These are phyloP conservation scores for Wallemia hederae DNA, from an alignment of 1,284 basidiomycete genomes.

Conservation along the genomic window DNA sequence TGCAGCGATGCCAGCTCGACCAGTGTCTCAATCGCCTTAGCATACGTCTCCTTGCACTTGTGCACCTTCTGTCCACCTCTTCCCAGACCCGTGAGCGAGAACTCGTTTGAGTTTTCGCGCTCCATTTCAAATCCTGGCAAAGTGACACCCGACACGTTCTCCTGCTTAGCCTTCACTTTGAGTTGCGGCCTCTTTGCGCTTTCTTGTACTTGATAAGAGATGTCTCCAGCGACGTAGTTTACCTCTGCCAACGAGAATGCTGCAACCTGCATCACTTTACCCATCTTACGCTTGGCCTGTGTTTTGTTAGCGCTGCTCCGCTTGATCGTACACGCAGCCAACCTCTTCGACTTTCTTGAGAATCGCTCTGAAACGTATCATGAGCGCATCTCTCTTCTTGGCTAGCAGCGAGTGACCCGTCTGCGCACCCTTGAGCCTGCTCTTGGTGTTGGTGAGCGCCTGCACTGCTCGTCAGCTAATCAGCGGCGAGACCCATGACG, in stretches of 20 bases:
- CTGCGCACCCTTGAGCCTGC: conserved; percentile 79
- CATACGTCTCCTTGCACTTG: conserved; percentile 76
- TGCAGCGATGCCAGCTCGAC: conserved; percentile 81
- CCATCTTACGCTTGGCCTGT: conserved; percentile 96
- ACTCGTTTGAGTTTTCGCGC: conserved; percentile 54
- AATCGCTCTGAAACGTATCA: conserved; percentile 68
- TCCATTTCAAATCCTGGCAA: conserved; percentile 83
- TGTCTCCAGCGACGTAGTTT: conserved; percentile 88
- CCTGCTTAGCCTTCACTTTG: conserved; percentile 77
- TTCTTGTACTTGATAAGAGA: conserved; percentile 71
- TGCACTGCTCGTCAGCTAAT: background rate
- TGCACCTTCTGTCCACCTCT: conserved; percentile 90
- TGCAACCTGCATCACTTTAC: conserved; percentile 86
- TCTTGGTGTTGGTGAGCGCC: conserved; percentile 79
- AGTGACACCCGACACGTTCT: conserved; percentile 96
- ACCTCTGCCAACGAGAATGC: conserved; percentile 97
- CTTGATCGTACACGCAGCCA: conserved; percentile 10
- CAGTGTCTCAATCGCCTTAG: conserved; percentile 84
- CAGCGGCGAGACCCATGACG: background rate
- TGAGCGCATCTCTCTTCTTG: conserved; percentile 88
- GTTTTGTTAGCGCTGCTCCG: background rate
- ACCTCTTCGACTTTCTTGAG: conserved; percentile 81
- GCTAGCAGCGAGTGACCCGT: conserved; percentile 89
- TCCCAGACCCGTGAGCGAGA: conserved; percentile 89
- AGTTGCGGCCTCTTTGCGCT: conserved; percentile 41